A percentile compares a stretch with the other conserved stretches of the same genome.
Conservation (phyloP, 208 protist species). For the Acanthamoeba royreba region DNA sequence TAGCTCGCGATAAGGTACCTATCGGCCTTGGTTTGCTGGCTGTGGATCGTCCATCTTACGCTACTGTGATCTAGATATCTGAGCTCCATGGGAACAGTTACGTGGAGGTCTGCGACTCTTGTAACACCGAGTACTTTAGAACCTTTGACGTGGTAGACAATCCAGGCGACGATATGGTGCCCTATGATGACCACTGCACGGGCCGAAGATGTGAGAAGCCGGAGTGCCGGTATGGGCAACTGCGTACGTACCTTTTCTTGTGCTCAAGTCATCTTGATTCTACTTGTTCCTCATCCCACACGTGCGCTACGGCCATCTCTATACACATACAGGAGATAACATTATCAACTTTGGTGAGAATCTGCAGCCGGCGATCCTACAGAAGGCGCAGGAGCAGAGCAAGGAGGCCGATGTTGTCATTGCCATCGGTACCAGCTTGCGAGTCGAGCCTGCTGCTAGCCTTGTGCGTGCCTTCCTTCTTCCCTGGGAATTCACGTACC, state of each 20-base stretch:
- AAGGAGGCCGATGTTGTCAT: background rate
- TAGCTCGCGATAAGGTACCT: background rate
- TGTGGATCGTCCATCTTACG: background rate
- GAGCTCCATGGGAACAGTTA: slow-evolving; percentile 56
- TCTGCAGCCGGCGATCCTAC: background rate
- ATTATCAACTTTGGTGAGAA: slow-evolving; percentile 58
- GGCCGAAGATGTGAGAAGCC: background rate
- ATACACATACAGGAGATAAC: background rate
- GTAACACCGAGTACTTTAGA: slow-evolving; percentile 20
- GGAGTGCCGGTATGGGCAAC: background rate
- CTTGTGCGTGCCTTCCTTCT: background rate
- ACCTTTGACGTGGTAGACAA: slow-evolving; percentile 29
- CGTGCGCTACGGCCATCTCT: background rate
- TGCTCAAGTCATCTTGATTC: background rate
- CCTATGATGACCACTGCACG: background rate
- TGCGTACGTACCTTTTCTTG: background rate
- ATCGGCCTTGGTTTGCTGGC: background rate
- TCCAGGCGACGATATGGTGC: background rate
- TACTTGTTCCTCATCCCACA: too few relatives aligned
- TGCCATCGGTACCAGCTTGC: background rate
- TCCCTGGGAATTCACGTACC: background rate
- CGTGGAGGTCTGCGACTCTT: slow-evolving; percentile 37
- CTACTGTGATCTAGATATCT: background rate
- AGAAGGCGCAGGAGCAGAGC: background rate
- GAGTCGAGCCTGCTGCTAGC: slow-evolving; percentile 3